Conservation (phyloP, 345 rosid species). For the Pseudoturritis turrita region DNA sequence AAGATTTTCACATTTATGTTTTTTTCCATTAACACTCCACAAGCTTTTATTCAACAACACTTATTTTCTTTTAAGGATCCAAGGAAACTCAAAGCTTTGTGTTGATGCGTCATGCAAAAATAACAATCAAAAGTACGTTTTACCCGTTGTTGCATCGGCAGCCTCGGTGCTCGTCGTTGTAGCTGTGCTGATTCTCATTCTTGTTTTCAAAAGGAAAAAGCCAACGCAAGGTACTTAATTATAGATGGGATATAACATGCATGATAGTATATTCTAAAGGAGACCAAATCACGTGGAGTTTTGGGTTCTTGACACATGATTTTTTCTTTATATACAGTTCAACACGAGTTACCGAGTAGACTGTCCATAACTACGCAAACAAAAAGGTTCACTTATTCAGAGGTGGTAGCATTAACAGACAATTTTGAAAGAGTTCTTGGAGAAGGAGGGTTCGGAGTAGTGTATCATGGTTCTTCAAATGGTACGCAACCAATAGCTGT, state of each 20-base stretch:
- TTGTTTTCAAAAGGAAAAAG: constrained; percentile 12
- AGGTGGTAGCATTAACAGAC: constrained; percentile 25
- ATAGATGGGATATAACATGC: background rate
- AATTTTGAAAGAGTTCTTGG: constrained; percentile 33
- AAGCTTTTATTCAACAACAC: background rate
- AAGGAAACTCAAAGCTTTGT: constrained; percentile 31
- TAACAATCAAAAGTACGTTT: background rate
- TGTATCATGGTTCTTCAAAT: constrained; percentile 29
- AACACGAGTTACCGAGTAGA: background rate
- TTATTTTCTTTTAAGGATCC: constrained; percentile 2
- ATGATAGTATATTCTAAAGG: background rate
- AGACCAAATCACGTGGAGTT: background rate
- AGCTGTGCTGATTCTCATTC: background rate
- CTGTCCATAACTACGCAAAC: no score
- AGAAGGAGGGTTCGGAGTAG: constrained; percentile 35
- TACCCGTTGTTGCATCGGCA: constrained; percentile 29
- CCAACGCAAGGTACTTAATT: background rate
- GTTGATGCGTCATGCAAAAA: constrained; percentile 13
- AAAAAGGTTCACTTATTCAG: constrained; percentile 22
- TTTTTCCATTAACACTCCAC: background rate
- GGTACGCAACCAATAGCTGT: constrained; percentile 26
- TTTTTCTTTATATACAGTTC: background rate
- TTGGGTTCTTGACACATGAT: background rate
- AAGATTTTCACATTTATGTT: background rate
- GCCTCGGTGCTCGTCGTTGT: no score